Percentiles rank a stretch among this genome's conserved stretches.
phyloP scores from a whole-genome alignment of 202 grass and related monocot species.

The Thinopyrum obtusiflorum region DNA sequence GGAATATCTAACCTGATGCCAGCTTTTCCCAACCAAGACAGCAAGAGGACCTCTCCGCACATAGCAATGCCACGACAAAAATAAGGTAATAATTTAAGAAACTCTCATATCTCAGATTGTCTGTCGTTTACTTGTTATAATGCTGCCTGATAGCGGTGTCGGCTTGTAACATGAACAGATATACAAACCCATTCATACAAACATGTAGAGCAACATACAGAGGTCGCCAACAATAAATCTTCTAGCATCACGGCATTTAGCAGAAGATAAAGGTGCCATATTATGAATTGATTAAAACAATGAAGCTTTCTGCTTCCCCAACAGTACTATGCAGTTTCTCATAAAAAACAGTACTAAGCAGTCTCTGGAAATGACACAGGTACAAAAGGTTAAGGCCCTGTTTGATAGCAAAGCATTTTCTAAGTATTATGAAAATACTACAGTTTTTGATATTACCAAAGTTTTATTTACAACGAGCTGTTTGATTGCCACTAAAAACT shows the following conservation, averaged over 20 bases:
- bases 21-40: slow-evolving; percentile 29
- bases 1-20: slow-evolving; percentile 39
- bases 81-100: neutral
- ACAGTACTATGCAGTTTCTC: neutral
- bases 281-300: neutral
- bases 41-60: slow-evolving; percentile 1
- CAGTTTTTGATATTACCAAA: neutral
- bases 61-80: slow-evolving; percentile 17
- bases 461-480: neutral
- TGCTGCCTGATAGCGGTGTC: neutral
- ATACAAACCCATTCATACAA: neutral
- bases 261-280: neutral
- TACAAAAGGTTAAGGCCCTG: neutral
- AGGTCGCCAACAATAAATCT: neutral
- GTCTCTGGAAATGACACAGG: neutral
- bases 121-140: neutral
- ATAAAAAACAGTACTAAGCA: neutral
- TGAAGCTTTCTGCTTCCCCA: neutral
- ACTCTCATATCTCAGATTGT: neutral
- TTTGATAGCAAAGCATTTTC: neutral
- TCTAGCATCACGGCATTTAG: neutral
- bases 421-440: neutral
- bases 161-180: neutral
- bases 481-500: neutral
- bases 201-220: neutral